Evolutionary conservation across 2,329 filamentous ascomycete genomes (phyloP).

Genomic region (Talaromyces sp.): DNA sequence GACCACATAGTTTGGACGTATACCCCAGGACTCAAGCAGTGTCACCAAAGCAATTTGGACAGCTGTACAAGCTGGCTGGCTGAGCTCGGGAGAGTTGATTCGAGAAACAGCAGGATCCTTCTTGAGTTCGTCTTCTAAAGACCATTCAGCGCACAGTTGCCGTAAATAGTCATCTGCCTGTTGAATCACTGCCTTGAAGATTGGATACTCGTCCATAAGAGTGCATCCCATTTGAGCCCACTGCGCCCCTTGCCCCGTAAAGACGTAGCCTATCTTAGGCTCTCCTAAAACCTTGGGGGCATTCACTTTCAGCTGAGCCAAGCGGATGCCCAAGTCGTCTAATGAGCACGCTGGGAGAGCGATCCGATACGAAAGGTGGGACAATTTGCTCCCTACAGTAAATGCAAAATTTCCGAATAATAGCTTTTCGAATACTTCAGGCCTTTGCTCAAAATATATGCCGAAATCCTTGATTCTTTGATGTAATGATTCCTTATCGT

Average conservation of each 20-base stretch:
- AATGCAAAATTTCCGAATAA: slow-evolving; percentile 25
- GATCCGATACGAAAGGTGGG: slow-evolving; percentile 29
- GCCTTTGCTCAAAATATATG: slow-evolving; percentile 35
- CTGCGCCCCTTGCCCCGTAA: slow-evolving; percentile 26
- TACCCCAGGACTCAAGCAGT: slow-evolving; percentile 20
- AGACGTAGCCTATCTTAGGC: slow-evolving; percentile 21
- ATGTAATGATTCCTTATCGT: slow-evolving; percentile 29
- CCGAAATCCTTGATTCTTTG: slow-evolving; percentile 26
- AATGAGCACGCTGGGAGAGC: slow-evolving; percentile 21
- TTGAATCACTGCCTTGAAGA: slow-evolving; percentile 8
- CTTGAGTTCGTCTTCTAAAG: slow-evolving; percentile 11
- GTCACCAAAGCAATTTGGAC: slow-evolving; percentile 24
- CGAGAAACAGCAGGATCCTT: slow-evolving; percentile 20
- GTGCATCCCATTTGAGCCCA: slow-evolving; percentile 22
- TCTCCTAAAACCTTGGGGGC: slow-evolving; percentile 24
- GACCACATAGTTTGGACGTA: slow-evolving; percentile 19
- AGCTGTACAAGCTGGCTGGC: slow-evolving; percentile 27
- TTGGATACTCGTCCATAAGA: slow-evolving; percentile 13
- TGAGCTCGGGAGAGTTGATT: slow-evolving; percentile 26
- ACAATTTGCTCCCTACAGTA: slow-evolving; percentile 29
- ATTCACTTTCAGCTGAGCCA: slow-evolving; percentile 26
- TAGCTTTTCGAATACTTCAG: slow-evolving; percentile 31
- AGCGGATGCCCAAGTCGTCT: slow-evolving; percentile 24
- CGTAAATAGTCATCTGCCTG: slow-evolving; percentile 27
- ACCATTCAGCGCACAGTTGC: slow-evolving; percentile 28